Evolutionary conservation across 1,139 yeast species (phyloP), one percentile per base, ranked within the genome.

Genomic region (Nakaseomyces glabratus): DNA sequence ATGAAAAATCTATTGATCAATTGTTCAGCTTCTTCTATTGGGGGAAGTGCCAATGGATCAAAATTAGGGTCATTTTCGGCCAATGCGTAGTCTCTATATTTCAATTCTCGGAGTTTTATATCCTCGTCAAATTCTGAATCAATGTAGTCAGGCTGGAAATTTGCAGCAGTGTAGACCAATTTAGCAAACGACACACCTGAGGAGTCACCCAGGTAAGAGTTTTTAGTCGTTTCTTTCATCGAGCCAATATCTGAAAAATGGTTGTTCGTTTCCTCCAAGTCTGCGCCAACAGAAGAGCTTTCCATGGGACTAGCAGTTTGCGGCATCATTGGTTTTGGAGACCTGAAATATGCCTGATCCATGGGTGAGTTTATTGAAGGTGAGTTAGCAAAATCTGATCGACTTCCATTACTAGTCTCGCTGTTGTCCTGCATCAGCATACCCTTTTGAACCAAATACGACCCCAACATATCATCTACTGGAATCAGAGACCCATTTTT

Each of bases 151-250:
- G 68, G 60, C 43, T 71, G 70, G 44, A 78, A 71, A 47, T 75
- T 77, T 13, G 82, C 75, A 0, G 93, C 93, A 0, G 94, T 77
- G 36, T 79, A 67, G 65, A 85, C 73, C 40, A 84, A 62, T 41
- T 75, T 71, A 4, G 93, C 85, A 61, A 86, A 84, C 6, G 82
- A 75, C 21, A 75, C 71, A 7, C 80, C 80, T 1, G 79, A 66
- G 1, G 77, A 65, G 25, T 71, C 73, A 13, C 76, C 76, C 18
- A 71, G 49, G 43, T 65, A 67, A 3, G 72, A 61, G 13, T 61
- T 54, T 35, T 60, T 67, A 19, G 55, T 61, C 8, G 40, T 40
- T n/a, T 41, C 40, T 25, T 48, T 46, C 39, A 48, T 43, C 2
- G 51, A 38, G 3, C 49, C 52, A 12, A 50, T 19, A 11, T 45